phyloP scores from a whole-genome alignment of 768 basidiomycete species.

The Trametes cingulata region DNA sequence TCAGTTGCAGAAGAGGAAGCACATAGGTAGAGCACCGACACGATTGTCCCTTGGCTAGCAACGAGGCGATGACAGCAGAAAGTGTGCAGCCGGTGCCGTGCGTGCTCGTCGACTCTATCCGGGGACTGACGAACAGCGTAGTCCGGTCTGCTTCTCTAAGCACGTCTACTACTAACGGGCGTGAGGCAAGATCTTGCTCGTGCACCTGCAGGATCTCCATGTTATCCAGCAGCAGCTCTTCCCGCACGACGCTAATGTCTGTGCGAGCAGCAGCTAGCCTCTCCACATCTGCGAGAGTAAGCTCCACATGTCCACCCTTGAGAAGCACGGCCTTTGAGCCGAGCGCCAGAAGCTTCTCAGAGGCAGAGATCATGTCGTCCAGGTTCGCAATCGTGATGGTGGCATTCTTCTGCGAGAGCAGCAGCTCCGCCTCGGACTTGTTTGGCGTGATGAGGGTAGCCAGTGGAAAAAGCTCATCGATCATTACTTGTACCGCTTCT shows the following conservation, averaged over 20 bases:
- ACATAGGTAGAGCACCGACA: constrained; percentile 36
- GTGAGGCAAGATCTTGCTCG: constrained; percentile 19
- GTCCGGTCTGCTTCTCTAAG: constrained; percentile 44
- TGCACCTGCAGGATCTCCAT: constrained; percentile 58
- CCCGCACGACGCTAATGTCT: constrained; percentile 42
- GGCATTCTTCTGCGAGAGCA: constrained; percentile 47
- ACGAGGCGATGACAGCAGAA: constrained; percentile 76
- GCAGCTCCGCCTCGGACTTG: constrained; percentile 71
- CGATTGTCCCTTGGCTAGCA: constrained; percentile 52
- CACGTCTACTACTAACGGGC: constrained; percentile 61
- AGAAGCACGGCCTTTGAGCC: constrained; percentile 66
- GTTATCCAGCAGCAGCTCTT: constrained; percentile 52
- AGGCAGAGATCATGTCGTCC: constrained; percentile 61
- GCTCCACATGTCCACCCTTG: constrained; percentile 80
- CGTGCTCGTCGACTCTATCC: constrained; percentile 68
- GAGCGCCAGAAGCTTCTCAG: constrained; percentile 45
- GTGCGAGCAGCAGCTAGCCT: constrained; percentile 32
- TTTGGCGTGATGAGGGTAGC: constrained; percentile 83
- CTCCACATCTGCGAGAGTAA: constrained; percentile 48
- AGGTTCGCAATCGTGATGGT: constrained; percentile 43
- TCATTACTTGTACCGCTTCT: constrained; percentile 62
- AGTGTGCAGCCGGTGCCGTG: constrained; percentile 95
- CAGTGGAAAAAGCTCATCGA: constrained; percentile 67
- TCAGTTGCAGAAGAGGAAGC: too few species aligned
- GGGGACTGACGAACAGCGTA: constrained; percentile 60